Percentiles rank a stretch among this genome's conserved stretches.
These are phyloP conservation scores for Solanum dulcamara DNA, from an alignment of 257 asterid species.

Conservation along the genomic window DNA sequence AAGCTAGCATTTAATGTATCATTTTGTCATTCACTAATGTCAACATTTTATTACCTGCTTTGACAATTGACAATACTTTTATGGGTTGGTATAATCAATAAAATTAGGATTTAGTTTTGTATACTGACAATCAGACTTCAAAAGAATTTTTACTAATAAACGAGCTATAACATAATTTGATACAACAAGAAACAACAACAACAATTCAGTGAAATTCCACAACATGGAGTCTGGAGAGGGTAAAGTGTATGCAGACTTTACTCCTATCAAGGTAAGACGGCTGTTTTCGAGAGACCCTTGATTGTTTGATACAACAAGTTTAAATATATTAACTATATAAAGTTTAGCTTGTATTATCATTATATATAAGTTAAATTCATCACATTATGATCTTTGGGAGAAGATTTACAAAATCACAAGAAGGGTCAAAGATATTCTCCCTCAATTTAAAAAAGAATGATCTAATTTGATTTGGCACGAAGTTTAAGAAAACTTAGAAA, in stretches of 20 bases:
- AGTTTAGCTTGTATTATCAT: neutral
- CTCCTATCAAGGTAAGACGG: too few relatives aligned
- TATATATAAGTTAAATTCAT: neutral
- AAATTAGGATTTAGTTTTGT: neutral
- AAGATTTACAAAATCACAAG: neutral
- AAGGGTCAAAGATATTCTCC: neutral
- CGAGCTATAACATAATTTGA: neutral
- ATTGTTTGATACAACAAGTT: too few relatives aligned
- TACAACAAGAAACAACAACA: too few relatives aligned
- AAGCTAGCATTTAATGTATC: neutral
- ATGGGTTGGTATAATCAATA: neutral
- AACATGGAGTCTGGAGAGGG: too few relatives aligned
- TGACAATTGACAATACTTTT: neutral
- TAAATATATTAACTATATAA: too few relatives aligned
- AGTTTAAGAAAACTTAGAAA: too few relatives aligned
- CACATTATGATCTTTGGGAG: neutral
- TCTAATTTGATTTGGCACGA: too few relatives aligned
- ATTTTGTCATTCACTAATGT: neutral
- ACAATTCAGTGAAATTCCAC: too few relatives aligned
- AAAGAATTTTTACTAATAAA: neutral
- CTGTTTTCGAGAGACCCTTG: too few relatives aligned
- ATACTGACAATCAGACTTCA: neutral
- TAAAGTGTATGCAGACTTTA: too few relatives aligned
- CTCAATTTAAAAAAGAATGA: too few relatives aligned
- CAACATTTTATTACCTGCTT: constrained; percentile 7